Percentiles rank a stretch among this genome's conserved stretches.
Evolutionary conservation across 1,284 basidiomycete species (phyloP).

Genomic region (Microbotryum saponariae): DNA sequence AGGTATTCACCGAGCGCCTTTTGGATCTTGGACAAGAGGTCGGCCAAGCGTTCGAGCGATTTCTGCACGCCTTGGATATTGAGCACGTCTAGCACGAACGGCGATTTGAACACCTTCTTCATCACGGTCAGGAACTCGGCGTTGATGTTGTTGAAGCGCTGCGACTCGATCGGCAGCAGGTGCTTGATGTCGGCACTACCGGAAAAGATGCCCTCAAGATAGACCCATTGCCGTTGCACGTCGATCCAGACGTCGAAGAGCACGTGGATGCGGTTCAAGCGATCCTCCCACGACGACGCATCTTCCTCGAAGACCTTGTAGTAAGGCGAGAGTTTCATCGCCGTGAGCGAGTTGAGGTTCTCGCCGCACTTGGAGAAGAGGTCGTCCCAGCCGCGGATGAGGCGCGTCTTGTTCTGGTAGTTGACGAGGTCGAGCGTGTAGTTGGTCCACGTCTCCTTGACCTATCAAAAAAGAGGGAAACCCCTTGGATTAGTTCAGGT

Average conservation of each 20-base stretch:
- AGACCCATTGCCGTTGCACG: constrained; percentile 99
- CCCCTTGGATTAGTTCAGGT: neutral
- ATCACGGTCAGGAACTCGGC: constrained; percentile 95
- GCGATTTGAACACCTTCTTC: constrained; percentile 99
- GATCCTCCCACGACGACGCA: constrained; percentile 47
- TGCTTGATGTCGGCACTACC: constrained; percentile 98
- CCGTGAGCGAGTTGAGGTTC: constrained; percentile 87
- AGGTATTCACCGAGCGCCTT: constrained; percentile 99
- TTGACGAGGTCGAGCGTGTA: constrained; percentile 95
- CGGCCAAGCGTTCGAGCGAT: constrained; percentile 90
- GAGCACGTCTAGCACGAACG: constrained; percentile 93
- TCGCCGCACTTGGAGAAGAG: constrained; percentile 93
- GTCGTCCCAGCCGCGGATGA: constrained; percentile 97
- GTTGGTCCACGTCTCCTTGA: constrained; percentile 93
- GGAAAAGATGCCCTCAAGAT: constrained; percentile 98
- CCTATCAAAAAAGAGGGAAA: constrained; percentile 47
- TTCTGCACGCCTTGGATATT: constrained; percentile 95
- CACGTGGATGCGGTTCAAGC: constrained; percentile 87
- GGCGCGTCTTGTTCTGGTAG: constrained; percentile 96
- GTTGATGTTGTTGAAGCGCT: constrained; percentile 98
- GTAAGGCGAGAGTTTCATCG: constrained; percentile 96
- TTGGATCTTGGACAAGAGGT: constrained; percentile 95
- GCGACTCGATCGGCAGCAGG: constrained; percentile 90
- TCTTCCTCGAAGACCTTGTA: constrained; percentile 63
- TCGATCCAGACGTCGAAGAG: constrained; percentile 99